Base-by-base conservation (phyloP, 257 asterid species). In the Solanum verrucosum region DNA sequence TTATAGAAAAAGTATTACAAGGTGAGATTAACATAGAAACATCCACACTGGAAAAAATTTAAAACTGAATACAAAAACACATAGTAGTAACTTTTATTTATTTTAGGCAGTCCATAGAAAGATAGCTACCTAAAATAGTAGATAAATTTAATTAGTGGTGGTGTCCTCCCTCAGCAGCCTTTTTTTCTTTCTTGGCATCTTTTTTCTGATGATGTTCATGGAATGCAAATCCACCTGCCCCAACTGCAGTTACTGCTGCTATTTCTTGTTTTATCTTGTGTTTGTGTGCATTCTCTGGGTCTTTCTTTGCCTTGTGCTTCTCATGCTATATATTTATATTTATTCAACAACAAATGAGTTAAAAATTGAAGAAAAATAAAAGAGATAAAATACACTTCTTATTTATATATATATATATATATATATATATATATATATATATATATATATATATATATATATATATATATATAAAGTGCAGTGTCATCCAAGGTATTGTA, bases 181-280 rank as follows among this genome's bases (percentile, higher is more conserved):
- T 92, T 85, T 90, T 92, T 21, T 92, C 94, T 56, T 94, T 84
- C 89, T 92, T 90, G 5, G 92, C 88, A 38, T 92, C 96, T 68
- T 96, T 93, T 90, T 96, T 94, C 84, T 93, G 92, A 70, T 95
- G 97, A 59, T 91, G 95, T 92, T 96, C 98, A 38, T 95, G 98
- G 93, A 94, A 90, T 1, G 90, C 93, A 78, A 90, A 95, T 1
- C 96, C 98, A 60, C 98, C 95, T 0, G 93, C 86, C 5, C 97
- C 98, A 0, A 94, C 95, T 1, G 94, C 95, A 2, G 46, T 91
- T 0, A 92, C 90, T 1, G 93, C 95, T 20, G 92, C 98, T 3
- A 95, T 29, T 89, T 92, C 96, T 91, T 92, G 96, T 90, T 94
- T 93, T 84, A 90, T 88, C 84, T 92, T 91, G 90, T 96, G 98